Evolutionary conservation across 2,329 filamentous ascomycete species (phyloP), one percentile per base, ranked within the genome.

Genomic region (Calonectria ilicicola): DNA sequence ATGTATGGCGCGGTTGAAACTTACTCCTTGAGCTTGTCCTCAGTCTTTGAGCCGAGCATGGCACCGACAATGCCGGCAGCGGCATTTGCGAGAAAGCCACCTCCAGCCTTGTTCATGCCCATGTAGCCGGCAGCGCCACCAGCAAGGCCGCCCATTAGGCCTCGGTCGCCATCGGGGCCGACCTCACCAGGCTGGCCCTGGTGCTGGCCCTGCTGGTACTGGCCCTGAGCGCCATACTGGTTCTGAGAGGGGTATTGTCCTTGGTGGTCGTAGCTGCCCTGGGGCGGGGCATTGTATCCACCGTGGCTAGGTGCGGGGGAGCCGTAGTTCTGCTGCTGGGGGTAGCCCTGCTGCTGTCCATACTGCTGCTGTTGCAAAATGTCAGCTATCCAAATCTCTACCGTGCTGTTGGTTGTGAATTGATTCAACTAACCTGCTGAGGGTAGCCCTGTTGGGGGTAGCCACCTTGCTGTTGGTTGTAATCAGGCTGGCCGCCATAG

Each of bases 31-130:
- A 85, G 77, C 73, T 81, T 83, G 79, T 87, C 80, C 81, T 88
- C 87, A 8, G 90, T 72, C 44, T 87, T 76, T 72, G 90, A 60
- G 14, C 53, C 53, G 6, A 35, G n/a, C 10, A 60, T 90, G 1
- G 89, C 90, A 5, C 86, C 88, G n/a, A 91, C 84, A 0, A 89
- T 89, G 40, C 89, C 90, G 19, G 85, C 87, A 1, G 88, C 84
- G 0, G 87, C 84, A 14, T 87, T 89, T 26, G 87, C 87, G 29
- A 91, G 78, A 42, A 86, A 74, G 21, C 89, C 89, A 32, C 87
- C 87, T 15, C 89, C 90, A 23, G 89, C 82, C 75, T 89, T 86
- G 81, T 90, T 87, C 0, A 88, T 89, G 0, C 84, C 77, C 86
- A 90, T 9, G 87, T 89, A n/a, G 88, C 89, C 1, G 85, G 86